Base-by-base conservation (phyloP, 2,329 filamentous ascomycete genomes). In the Phialophora macrospora region DNA sequence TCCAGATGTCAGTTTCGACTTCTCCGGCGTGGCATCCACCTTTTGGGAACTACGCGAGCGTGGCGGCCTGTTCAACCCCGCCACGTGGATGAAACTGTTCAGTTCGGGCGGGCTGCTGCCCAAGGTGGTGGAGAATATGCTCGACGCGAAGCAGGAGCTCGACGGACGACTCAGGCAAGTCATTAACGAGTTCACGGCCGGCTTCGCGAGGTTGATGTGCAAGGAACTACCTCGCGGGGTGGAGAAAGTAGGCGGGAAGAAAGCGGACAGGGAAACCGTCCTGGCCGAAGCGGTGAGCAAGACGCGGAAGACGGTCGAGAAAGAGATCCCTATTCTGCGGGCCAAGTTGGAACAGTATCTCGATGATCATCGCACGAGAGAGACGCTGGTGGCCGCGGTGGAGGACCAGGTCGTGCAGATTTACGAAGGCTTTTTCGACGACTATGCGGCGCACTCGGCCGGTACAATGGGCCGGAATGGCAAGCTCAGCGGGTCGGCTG, bases 81-180 rank as follows among this genome's bases (percentile, higher is more conserved):
- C 83, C 48, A 87, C 85, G 57, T 83, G 89, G 52, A 81, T 89
- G 70, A 83, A 84, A 0, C 78, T 89, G 11, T 82, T 87, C 61
- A 82, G 84, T 30, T 80, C 82, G 41, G 81, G 83, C 9, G 67
- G 65, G 11, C 82, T 90, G 2, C 78, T 90, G 32, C 88, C 88
- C 0, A 85, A 85, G 54, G 87, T 90, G 2, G 85, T 90, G 0
- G 87, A 89, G 73, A 89, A 89, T 73, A 90, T 90, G 87, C 81
- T 90, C 17, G 88, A 90, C 73, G 88, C 88, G 22, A 90, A 90
- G 77, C 86, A 85, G 11, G 87, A 90, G 74, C 80, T 90, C 0
- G 88, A 90, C 70, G 86, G 85, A 0, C 80, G 84, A 7, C 79
- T 90, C 7, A 78, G 88, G 48, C 84, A 82, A 5, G 85, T 86